Evolutionary conservation across 257 asterid genomes (phyloP).

Genomic region (Thymus quinquecostatus): DNA sequence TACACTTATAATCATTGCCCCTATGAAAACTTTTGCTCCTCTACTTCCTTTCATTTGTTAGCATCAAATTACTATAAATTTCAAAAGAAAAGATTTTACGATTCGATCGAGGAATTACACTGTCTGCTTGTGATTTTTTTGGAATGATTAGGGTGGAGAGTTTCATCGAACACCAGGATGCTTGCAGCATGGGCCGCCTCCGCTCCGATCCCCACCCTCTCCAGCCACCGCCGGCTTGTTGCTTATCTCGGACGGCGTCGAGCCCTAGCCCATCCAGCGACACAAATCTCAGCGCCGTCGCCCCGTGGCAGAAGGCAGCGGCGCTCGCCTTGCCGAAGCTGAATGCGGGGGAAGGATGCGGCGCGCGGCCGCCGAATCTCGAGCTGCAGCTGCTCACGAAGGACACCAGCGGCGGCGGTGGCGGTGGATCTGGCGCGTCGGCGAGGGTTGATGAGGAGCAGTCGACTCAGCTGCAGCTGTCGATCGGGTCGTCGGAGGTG

Average conservation of each 20-base stretch:
- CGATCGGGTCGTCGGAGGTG: slow-evolving; percentile 49
- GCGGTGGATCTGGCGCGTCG: not conserved
- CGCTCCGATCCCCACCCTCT: slow-evolving; percentile 45
- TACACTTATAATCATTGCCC: slow-evolving; percentile 39
- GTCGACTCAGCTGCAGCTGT: slow-evolving; percentile 55
- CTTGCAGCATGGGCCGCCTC: slow-evolving; percentile 53
- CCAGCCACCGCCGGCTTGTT: slow-evolving; percentile 43
- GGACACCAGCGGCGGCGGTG: slow-evolving; percentile 17
- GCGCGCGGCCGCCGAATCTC: slow-evolving; percentile 43
- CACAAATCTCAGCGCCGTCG: slow-evolving; percentile 38
- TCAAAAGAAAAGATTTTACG: no score
- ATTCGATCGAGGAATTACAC: no score
- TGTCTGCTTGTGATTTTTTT: not conserved
- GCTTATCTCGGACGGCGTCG: slow-evolving; percentile 57
- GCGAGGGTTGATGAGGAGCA: slow-evolving; percentile 30
- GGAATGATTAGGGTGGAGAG: slow-evolving; percentile 60
- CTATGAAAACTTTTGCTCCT: not conserved
- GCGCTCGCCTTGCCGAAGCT: slow-evolving; percentile 23
- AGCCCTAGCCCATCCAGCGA: slow-evolving; percentile 64
- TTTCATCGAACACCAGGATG: slow-evolving; percentile 79
- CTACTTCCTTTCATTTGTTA: not conserved
- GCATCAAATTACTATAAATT: no score
- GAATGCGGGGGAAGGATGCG: not conserved
- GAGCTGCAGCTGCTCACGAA: slow-evolving; percentile 68
- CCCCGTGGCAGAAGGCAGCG: slow-evolving; percentile 31